Base-by-base conservation (phyloP, 2,329 filamentous ascomycete species). In the Cladosporium sp. region DNA sequence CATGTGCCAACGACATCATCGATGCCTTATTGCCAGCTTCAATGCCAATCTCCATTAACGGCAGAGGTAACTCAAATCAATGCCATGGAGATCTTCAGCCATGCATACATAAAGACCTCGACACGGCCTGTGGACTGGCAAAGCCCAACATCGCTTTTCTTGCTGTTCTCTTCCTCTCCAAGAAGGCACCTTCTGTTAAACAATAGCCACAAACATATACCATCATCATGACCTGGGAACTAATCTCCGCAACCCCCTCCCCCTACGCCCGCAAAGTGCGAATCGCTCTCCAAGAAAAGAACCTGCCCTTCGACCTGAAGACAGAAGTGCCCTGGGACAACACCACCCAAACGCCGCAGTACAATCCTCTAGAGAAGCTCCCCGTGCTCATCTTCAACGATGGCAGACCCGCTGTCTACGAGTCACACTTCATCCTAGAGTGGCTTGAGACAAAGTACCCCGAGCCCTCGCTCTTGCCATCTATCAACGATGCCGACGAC, bases 321-420 rank as follows among this genome's bases (percentile, higher is more conserved):
- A 80, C 77, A 39, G 79, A 81, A 72, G 78, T 81, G 1, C 79
- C 78, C 0, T 81, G 79, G 79, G 74, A 81, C 70, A 70, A 68
- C 21, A 75, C 74, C 4, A 80, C 79, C 0, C 62, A 76, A 56
- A 80, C 76, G 14, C 76, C 77, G 1, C 65, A 71, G 46, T 74
- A 79, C 74, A 80, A 80, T 46, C 79, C 79, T 0, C 67, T 80
- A 5, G 78, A 80, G 46, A 79, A 80, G 58, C 72, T 80, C 0
- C 77, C 78, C 0, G 75, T 79, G 2, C 67, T 80, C 7, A 70
- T 80, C 60, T 70, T 76, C 30, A 70, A 73, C 56, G 70, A 69
- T 53, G 70, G 68, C 21, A 71, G 70, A 21, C 68, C 67, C 26
- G 68, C 75, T 2, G 69, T 79, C 34, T 79, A 77, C 66, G 77